Evolutionary conservation across 192 early-diverging fungal genomes (phyloP).

Genomic region (Coemansia guatemalensis): DNA sequence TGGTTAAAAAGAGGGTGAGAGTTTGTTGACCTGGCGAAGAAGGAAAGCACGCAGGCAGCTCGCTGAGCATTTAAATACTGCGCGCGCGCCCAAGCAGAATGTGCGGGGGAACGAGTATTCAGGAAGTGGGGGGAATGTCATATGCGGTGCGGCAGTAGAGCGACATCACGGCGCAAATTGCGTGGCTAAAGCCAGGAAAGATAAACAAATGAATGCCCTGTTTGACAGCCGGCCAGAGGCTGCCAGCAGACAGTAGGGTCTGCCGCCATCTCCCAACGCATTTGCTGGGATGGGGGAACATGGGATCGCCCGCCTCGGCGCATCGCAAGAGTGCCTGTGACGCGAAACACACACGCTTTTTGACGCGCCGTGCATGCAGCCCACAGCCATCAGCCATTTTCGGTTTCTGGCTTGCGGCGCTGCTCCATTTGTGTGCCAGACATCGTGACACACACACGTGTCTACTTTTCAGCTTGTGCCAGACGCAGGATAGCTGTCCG

Average conservation of each 20-base stretch:
- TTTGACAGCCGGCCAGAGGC: no score
- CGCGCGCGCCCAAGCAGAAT: slow-evolving; percentile 8
- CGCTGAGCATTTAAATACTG: slow-evolving; percentile 5
- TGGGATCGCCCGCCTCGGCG: slow-evolving; percentile 15
- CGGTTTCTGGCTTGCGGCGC: no score
- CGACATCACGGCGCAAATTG: slow-evolving; percentile 13
- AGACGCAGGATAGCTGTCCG: no score
- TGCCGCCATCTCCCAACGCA: background rate
- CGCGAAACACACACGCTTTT: slow-evolving; percentile 12
- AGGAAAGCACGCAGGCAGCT: background rate
- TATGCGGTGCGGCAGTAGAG: slow-evolving; percentile 6
- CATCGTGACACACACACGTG: no score
- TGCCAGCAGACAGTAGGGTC: no score
- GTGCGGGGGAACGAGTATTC: slow-evolving; percentile 3
- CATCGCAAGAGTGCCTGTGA: background rate
- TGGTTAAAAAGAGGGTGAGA: slow-evolving; percentile 1
- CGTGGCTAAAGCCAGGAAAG: slow-evolving; percentile 7
- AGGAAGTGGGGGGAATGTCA: background rate
- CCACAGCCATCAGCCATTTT: no score
- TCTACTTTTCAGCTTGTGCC: no score
- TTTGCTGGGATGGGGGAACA: slow-evolving; percentile 14
- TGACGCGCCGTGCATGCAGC: no score
- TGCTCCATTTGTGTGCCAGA: no score
- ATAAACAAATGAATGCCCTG: slow-evolving; percentile 5
- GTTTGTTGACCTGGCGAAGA: slow-evolving; percentile 8